phyloP scores from a whole-genome alignment of 768 basidiomycete genomes.

The Hebeloma cylindrosporum region DNA sequence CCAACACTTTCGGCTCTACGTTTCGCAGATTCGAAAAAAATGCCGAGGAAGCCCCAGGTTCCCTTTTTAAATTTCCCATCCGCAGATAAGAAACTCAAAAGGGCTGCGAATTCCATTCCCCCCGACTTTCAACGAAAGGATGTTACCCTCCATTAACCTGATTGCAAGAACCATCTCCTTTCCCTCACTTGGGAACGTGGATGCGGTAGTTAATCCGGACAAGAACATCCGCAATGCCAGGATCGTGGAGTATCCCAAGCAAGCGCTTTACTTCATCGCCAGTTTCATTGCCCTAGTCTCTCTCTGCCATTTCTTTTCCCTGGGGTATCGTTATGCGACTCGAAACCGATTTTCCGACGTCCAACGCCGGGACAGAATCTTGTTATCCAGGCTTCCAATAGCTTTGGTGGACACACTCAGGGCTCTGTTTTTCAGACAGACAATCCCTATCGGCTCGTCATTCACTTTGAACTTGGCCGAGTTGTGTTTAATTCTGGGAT shows the following conservation, averaged over 20 bases:
- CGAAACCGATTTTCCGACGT: slow-evolving; percentile 7
- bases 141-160: no score
- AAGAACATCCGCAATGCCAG: slow-evolving; percentile 26
- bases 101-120: no score
- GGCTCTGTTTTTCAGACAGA: slow-evolving; percentile 37
- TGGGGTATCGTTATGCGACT: slow-evolving; percentile 20
- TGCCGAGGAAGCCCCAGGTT: no score
- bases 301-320: slow-evolving; percentile 32
- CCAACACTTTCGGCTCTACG: no score
- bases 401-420: slow-evolving; percentile 36
- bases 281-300: slow-evolving; percentile 42
- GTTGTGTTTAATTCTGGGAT: slow-evolving; percentile 34
- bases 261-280: slow-evolving; percentile 43
- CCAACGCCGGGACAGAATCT: slow-evolving; percentile 5
- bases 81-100: no score
- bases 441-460: slow-evolving; percentile 33
- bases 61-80: no score
- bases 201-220: slow-evolving; percentile 20
- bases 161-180: no score
- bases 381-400: slow-evolving; percentile 29
- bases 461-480: slow-evolving; percentile 43
- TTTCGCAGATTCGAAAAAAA: no score
- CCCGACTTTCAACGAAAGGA: no score
- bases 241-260: slow-evolving; percentile 35
- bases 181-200: background rate